Evolutionary conservation across 1,139 yeast species (phyloP).

Genomic region (Candida glucosophila): DNA sequence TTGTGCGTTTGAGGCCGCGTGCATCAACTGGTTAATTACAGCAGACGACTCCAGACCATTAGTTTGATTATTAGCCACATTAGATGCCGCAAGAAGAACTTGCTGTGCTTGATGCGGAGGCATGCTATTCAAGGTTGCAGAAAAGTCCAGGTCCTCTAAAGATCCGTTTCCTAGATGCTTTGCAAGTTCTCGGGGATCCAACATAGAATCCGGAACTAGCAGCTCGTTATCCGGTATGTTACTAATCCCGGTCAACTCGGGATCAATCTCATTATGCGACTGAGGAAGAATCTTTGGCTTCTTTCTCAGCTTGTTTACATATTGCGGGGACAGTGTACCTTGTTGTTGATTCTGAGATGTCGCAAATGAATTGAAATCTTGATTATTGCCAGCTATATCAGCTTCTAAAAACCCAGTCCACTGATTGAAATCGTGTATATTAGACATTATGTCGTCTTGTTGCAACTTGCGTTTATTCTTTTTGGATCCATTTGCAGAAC

Average conservation of each 20-base stretch:
- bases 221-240: constrained; percentile 46
- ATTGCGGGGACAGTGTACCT: constrained; percentile 2
- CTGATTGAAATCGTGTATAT: constrained; percentile 38
- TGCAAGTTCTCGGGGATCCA: constrained; percentile 58
- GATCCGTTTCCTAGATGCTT: constrained; percentile 28
- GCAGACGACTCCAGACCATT: constrained; percentile 10
- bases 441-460: constrained; percentile 25
- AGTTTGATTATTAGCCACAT: constrained; percentile 12
- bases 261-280: constrained; percentile 41
- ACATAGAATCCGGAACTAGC: constrained; percentile 57
- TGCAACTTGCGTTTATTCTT: constrained; percentile 9
- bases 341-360: constrained; percentile 3
- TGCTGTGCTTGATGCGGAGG: constrained; percentile 23
- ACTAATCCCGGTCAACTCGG: constrained; percentile 47
- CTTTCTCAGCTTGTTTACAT: constrained; percentile 8
- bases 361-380: constrained; percentile 6
- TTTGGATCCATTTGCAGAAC: constrained; percentile 7
- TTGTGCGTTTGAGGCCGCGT: constrained; percentile 15
- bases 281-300: constrained; percentile 6
- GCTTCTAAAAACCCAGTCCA: constrained; percentile 49
- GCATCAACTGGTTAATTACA: constrained; percentile 25
- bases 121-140: constrained; percentile 8
- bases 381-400: constrained; percentile 12
- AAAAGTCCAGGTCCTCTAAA: constrained; percentile 7
- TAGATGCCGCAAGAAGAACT: constrained; percentile 17